Conservation (phyloP, 768 basidiomycete genomes). For the Kwoniella heveanensis region DNA sequence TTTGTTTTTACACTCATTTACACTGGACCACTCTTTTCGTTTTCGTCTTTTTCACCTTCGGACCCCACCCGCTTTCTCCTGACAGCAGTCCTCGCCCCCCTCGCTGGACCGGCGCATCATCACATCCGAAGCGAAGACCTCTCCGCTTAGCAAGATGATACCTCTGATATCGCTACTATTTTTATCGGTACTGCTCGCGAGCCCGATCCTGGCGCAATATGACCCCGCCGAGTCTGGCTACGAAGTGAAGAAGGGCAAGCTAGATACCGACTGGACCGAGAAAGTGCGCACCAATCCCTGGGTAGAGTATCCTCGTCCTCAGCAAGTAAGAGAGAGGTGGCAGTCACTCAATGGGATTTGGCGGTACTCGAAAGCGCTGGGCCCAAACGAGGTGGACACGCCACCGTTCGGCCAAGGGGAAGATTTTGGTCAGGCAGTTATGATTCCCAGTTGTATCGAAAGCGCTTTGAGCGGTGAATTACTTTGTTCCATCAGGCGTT, state of each 20-base stretch:
- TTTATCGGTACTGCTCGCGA: background rate
- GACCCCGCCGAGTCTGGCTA: constrained; percentile 10
- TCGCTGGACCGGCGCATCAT: too few species aligned
- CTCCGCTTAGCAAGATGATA: background rate
- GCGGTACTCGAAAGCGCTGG: constrained; percentile 25
- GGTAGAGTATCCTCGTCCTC: constrained; percentile 36
- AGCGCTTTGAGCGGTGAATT: constrained; percentile 30
- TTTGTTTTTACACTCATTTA: background rate
- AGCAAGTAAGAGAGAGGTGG: constrained; percentile 28
- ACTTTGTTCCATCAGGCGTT: too few species aligned
- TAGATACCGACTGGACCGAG: constrained; percentile 32
- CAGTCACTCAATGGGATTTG: constrained; percentile 35
- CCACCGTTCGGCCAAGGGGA: constrained; percentile 17
- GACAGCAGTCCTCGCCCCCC: too few species aligned
- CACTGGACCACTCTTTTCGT: background rate
- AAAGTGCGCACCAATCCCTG: constrained; percentile 31
- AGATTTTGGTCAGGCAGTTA: constrained; percentile 16
- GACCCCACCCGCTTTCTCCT: too few species aligned
- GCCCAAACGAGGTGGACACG: constrained; percentile 9
- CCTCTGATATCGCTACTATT: background rate
- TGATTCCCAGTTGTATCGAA: constrained; percentile 37
- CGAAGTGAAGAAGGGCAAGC: constrained; percentile 22
- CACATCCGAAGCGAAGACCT: too few species aligned
- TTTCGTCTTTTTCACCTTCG: too few species aligned
- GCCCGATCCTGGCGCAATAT: constrained; percentile 10